phyloP scores from a whole-genome alignment of 2,329 filamentous ascomycete genomes.

The Verticillium klebahnii region DNA sequence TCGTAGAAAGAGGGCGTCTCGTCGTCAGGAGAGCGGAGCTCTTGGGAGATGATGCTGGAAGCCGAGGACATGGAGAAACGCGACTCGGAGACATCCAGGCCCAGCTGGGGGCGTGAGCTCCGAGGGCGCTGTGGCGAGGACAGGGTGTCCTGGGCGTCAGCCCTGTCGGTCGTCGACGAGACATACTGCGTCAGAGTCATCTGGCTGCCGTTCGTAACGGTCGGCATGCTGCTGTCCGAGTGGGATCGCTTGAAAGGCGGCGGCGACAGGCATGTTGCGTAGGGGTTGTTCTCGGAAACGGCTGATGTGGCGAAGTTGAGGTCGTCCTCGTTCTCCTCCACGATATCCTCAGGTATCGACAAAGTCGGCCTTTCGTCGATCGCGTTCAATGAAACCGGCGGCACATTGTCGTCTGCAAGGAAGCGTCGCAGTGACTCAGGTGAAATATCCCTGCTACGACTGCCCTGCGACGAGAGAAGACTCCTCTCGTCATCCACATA shows the following conservation, averaged over 20 bases:
- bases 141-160: background rate
- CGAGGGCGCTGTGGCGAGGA: constrained; percentile 5
- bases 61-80: constrained; percentile 24
- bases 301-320: constrained; percentile 58
- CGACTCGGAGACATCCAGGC: constrained; percentile 18
- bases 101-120: background rate
- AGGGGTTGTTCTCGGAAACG: constrained; percentile 37
- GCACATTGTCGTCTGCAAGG: constrained; percentile 39
- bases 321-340: constrained; percentile 39
- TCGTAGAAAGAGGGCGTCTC: constrained; percentile 43
- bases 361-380: constrained; percentile 24
- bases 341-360: constrained; percentile 29
- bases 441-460: constrained; percentile 47
- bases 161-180: background rate
- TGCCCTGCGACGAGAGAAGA: constrained; percentile 33
- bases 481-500: constrained; percentile 24
- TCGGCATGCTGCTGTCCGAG: constrained; percentile 23
- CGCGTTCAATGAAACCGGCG: constrained; percentile 6
- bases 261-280: constrained; percentile 45
- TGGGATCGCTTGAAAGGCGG: constrained; percentile 41
- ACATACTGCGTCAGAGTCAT: constrained; percentile 16
- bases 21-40: constrained; percentile 32
- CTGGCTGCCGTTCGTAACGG: constrained; percentile 17
- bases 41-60: constrained; percentile 25
- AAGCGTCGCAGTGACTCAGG: constrained; percentile 51